phyloP scores from a whole-genome alignment of 176 grass and related monocot species.

The Themeda triandra region DNA sequence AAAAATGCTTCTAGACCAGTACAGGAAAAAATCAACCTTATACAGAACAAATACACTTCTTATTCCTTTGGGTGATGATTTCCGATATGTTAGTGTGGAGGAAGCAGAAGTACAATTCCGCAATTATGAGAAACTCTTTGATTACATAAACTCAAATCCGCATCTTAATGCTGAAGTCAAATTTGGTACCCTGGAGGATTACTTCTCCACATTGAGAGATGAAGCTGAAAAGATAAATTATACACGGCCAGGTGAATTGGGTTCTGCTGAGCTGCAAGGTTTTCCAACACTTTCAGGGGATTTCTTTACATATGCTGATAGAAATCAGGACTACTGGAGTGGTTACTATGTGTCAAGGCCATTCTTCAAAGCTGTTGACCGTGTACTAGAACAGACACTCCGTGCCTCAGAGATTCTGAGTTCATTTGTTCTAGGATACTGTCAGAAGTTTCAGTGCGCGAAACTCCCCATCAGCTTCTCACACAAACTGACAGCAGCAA shows the following conservation, averaged over 20 bases:
- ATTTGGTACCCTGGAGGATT: slow-evolving; percentile 98
- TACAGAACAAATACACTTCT: slow-evolving; percentile 97
- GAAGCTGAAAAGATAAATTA: slow-evolving; percentile 91
- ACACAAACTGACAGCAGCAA: slow-evolving; percentile 94
- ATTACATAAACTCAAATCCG: slow-evolving; percentile 86
- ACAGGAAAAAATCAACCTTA: slow-evolving; percentile 92
- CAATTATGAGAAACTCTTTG: slow-evolving; percentile 94
- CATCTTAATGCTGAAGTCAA: slow-evolving; percentile 84
- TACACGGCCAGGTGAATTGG: slow-evolving; percentile 66
- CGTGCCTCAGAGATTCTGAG: slow-evolving; percentile 84
- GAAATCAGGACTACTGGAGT: slow-evolving; percentile 97
- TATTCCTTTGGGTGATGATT: slow-evolving; percentile 96
- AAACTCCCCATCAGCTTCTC: slow-evolving; percentile 76
- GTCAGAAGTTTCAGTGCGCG: slow-evolving; percentile 77
- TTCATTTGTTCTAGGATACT: slow-evolving; percentile 92
- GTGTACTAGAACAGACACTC: slow-evolving; percentile 86
- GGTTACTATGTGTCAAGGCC: slow-evolving; percentile 98
- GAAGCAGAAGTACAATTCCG: slow-evolving; percentile 94
- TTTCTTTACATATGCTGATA: slow-evolving; percentile 98
- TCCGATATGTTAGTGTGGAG: slow-evolving; percentile 77
- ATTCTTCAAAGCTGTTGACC: slow-evolving; percentile 96
- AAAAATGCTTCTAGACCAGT: slow-evolving; percentile 84
- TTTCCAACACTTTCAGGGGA: slow-evolving; percentile 97
- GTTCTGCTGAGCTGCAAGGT: slow-evolving; percentile 75
- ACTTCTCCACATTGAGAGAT: slow-evolving; percentile 77